Evolutionary conservation across 2,329 filamentous ascomycete genomes (phyloP), one percentile per base, ranked within the genome.

Genomic region (Neocucurbitaria cava): DNA sequence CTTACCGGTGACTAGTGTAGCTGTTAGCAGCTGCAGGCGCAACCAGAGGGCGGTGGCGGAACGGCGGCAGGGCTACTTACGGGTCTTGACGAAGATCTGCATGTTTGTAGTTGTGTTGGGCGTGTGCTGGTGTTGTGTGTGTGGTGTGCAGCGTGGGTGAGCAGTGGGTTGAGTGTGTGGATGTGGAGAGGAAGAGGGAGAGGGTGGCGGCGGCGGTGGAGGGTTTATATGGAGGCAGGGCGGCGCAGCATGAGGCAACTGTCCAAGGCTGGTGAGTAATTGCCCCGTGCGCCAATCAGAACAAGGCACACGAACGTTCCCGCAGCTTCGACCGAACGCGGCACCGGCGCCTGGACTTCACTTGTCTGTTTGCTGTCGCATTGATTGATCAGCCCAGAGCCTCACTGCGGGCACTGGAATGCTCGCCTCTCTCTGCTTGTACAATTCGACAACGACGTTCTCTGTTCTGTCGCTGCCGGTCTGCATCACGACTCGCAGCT

Each of bases 71-170:
- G 66, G 62, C 31, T 71, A 89, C 89, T 85, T 83, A 92, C 89
- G 86, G 70, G 92, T 96, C 89, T 96, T 96, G 73, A 96, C 93
- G 81, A 96, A 97, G 85, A 97, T 96, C 86, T 96, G 93, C 93
- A 96, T 96, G 79, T 18, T 59, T 58, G 58, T 46, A 36, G 40
- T 20, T 47, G 56, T 48, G 43, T 52, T 42, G 45, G 48, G 17
- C 9, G 52, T 52, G 26, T 20, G 51, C 44, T 48, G 40, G 54
- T 53, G 46, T 38, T 49, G 56, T 40, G 49, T 45, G 24, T 49
- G 54, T 41, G 46, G 42, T 24, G 49, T 43, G 46, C 26, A 53
- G 49, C 44, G 49, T 47, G 23, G 38, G 48, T 52, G 54, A 39
- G 51, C 33, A 49, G 53, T 52, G 51, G 53, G 43, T 11, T 36